phyloP scores from a whole-genome alignment of 1,284 basidiomycete species.

The Agroathelia rolfsii region DNA sequence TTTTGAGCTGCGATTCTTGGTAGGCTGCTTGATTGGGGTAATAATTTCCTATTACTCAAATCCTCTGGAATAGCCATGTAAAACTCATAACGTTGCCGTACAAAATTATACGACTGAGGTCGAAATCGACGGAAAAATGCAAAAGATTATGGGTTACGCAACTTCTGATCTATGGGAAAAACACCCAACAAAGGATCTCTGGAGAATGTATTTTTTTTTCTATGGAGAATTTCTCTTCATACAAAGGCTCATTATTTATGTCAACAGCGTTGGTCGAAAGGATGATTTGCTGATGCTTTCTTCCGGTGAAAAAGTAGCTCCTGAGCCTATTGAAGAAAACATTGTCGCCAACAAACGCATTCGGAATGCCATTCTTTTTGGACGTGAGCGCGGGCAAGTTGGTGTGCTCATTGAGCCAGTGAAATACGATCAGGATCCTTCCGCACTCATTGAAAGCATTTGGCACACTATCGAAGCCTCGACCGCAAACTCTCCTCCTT shows the following conservation, averaged over 20 bases:
- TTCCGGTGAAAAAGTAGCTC: constrained; percentile 8
- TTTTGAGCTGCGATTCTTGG: constrained; percentile 29
- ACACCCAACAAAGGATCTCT: constrained; percentile 12
- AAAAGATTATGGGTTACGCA: constrained; percentile 12
- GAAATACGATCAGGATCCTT: too few species aligned
- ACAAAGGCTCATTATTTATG: constrained; percentile 23
- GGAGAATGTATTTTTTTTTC: constrained; percentile 12
- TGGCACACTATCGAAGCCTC: constrained; percentile 29
- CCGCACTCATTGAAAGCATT: too few species aligned
- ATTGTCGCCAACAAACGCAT: constrained; percentile 6
- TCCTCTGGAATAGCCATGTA: constrained; percentile 1
- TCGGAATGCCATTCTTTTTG: constrained; percentile 15
- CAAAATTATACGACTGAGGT: too few species aligned
- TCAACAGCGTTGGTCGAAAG: constrained; percentile 19
- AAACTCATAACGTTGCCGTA: constrained; percentile 8
- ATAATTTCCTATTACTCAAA: background rate
- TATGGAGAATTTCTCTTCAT: too few species aligned
- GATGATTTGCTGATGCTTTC: constrained; percentile 8
- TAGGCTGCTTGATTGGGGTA: too few species aligned
- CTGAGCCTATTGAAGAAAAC: constrained; percentile 5
- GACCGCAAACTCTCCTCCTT: constrained; percentile 26
- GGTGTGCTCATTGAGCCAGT: constrained; percentile 16
- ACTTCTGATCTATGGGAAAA: constrained; percentile 11
- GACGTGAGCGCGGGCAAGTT: constrained; percentile 13
- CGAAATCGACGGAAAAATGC: constrained; percentile 20